Evolutionary conservation across 2,329 filamentous ascomycete species (phyloP), one percentile per base, ranked within the genome.

Genomic region (Clonostachys rhizophaga): DNA sequence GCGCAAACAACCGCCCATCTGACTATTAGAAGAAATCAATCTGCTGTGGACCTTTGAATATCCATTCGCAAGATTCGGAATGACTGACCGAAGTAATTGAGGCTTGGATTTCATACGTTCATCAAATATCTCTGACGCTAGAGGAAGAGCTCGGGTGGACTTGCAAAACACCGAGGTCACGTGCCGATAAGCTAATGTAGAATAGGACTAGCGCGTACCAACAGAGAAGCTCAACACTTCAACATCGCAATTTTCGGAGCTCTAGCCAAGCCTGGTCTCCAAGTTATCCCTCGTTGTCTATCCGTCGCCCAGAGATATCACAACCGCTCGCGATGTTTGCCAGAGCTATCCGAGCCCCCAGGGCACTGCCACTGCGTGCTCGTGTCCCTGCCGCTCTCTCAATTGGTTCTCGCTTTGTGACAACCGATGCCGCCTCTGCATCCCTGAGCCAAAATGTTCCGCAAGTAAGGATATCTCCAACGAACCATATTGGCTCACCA

Each of bases 361-460:
- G 47, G 67, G 48, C 46, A 33, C 48, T 64, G 58, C 78, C 83
- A 62, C 66, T 86, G 68, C 74, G 76, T 63, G 64, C 70, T 60
- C 68, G 70, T 54, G 66, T 68, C 54, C 66, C 70, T 46, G 62
- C 67, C 49, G 64, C 75, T 50, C 61, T 69, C 49, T 69, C 70
- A 53, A 66, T 69, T 54, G 73, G 77, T 58, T 75, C 83, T 66
- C 83, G 92, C 67, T 82, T 82, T 59, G 94, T 99, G 64, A 99
- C 94, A 58, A 97, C 94, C 57, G 87, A 97, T 73, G 94, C 94
- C 56, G 94, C 94, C 57, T 92, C 88, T 62, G 85, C 91, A 61
- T 89, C 95, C 69, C 85, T 91, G 61, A 89, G 92, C 69, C 89
- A 88, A 77, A 57, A 30, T 12, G 44, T 49, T 16, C 47, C 47